Conservation (phyloP, 768 basidiomycete genomes). For the Hemileccinum rubropunctum region DNA sequence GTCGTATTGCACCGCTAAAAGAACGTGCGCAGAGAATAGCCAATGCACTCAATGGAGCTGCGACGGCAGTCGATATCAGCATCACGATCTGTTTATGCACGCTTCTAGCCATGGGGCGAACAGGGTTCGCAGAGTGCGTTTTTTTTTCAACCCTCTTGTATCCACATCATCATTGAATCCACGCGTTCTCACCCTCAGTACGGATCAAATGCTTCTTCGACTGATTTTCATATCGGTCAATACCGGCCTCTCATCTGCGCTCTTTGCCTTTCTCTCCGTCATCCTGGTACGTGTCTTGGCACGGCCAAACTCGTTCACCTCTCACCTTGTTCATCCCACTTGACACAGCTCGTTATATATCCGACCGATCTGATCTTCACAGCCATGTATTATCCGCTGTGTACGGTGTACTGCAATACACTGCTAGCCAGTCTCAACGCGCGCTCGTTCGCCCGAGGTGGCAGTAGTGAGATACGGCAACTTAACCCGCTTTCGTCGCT, state of each 20-base stretch:
- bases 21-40: slow-evolving; percentile 10
- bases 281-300: slow-evolving; percentile 16
- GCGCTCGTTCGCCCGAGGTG: slow-evolving; percentile 15
- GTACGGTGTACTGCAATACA: slow-evolving; percentile 34
- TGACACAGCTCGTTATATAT: slow-evolving; percentile 19
- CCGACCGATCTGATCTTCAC: slow-evolving; percentile 22
- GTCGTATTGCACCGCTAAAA: slow-evolving; percentile 2
- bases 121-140: slow-evolving; percentile 20
- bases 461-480: background rate
- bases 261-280: slow-evolving; percentile 20
- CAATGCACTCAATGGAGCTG: slow-evolving; percentile 11
- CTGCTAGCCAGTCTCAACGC: slow-evolving; percentile 33
- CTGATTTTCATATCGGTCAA: slow-evolving; percentile 26
- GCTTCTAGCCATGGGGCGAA: slow-evolving; percentile 24
- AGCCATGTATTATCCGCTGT: slow-evolving; percentile 30
- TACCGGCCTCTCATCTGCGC: slow-evolving; percentile 22
- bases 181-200: slow-evolving; percentile 13
- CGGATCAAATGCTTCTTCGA: slow-evolving; percentile 23
- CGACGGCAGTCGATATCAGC: slow-evolving; percentile 15
- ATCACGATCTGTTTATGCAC: slow-evolving; percentile 22
- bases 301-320: background rate
- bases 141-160: background rate
- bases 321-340: background rate
- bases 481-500: background rate
- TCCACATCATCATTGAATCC: background rate